Conservation (phyloP, 371 early-diverging fungal species). For the Smittium mucronatum region DNA sequence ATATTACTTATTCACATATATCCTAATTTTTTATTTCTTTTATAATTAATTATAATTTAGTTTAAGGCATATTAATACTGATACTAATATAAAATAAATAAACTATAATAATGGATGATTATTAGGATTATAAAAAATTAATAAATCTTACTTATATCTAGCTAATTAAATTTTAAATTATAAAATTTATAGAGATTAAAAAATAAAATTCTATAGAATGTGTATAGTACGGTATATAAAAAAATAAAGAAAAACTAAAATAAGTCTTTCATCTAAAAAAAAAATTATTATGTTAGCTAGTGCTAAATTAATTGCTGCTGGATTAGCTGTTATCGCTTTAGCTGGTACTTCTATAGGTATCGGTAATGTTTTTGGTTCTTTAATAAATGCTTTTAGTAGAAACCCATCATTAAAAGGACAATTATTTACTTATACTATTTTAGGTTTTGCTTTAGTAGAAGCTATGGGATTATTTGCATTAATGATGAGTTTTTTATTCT, state of each 20-base stretch:
- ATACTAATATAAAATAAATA: too few relatives aligned
- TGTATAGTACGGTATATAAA: slow-evolving; percentile 14
- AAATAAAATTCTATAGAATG: slow-evolving; percentile 16
- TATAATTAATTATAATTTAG: too few relatives aligned
- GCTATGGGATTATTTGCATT: slow-evolving; percentile 34
- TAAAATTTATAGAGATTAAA: slow-evolving; percentile 16
- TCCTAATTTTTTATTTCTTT: too few relatives aligned
- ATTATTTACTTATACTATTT: slow-evolving; percentile 31
- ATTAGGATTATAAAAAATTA: too few relatives aligned
- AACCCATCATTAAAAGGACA: slow-evolving; percentile 37
- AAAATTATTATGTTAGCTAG: slow-evolving; percentile 20
- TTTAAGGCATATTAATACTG: too few relatives aligned
- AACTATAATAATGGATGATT: too few relatives aligned
- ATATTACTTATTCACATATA: too few relatives aligned
- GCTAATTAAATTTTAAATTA: slow-evolving; percentile 20
- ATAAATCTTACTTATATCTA: too few relatives aligned
- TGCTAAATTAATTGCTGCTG: slow-evolving; percentile 27
- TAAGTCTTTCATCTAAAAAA: slow-evolving; percentile 6
- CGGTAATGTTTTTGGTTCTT: slow-evolving; percentile 11
- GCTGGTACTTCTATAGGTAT: slow-evolving; percentile 13
- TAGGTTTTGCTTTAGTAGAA: slow-evolving; percentile 26
- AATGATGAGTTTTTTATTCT: slow-evolving; percentile 31
- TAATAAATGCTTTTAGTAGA: slow-evolving; percentile 26
- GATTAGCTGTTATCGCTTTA: slow-evolving; percentile 23
- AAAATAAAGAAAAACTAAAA: slow-evolving; percentile 13